Percentiles rank a stretch among this genome's conserved stretches.
Conservation (phyloP, 2,329 filamentous ascomycete species). For the Torrubiellomyces zombiae region DNA sequence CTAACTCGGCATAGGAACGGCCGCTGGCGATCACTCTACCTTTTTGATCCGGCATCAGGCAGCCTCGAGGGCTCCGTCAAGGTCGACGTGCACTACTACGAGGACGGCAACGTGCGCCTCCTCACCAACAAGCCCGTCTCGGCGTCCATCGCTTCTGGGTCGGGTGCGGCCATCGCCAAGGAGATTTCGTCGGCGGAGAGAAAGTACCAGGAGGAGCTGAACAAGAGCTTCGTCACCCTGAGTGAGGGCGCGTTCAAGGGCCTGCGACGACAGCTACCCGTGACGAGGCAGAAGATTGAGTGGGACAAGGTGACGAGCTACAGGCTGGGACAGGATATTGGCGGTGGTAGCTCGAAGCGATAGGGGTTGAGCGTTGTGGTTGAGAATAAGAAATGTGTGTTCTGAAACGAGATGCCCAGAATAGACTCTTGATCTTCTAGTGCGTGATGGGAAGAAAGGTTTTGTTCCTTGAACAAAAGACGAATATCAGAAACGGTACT, state of each 20-base stretch:
- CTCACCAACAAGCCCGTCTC: slow-evolving; percentile 68
- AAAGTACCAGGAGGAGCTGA: slow-evolving; percentile 92
- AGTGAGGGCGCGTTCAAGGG: slow-evolving; percentile 94
- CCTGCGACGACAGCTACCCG: slow-evolving; percentile 77
- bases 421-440: too few relatives aligned
- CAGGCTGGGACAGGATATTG: slow-evolving; percentile 65
- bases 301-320: slow-evolving; percentile 98
- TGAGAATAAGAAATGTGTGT: too few relatives aligned
- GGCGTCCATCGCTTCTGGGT: slow-evolving; percentile 41
- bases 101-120: slow-evolving; percentile 92
- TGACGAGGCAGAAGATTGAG: slow-evolving; percentile 96
- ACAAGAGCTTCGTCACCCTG: slow-evolving; percentile 71
- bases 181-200: slow-evolving; percentile 70
- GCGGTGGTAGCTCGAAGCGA: slow-evolving; percentile 44
- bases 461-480: too few relatives aligned
- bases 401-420: too few relatives aligned
- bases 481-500: too few relatives aligned
- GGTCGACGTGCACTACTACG: slow-evolving; percentile 97
- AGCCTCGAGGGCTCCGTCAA: slow-evolving; percentile 65
- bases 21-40: slow-evolving; percentile 83
- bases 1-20: slow-evolving; percentile 51
- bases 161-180: slow-evolving; percentile 53
- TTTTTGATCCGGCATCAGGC: slow-evolving; percentile 52
- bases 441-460: too few relatives aligned
- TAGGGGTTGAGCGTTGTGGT: slow-evolving; percentile 13